Evolutionary conservation across 345 rosid species (phyloP).

Genomic region (Mallotus nudiflorus): DNA sequence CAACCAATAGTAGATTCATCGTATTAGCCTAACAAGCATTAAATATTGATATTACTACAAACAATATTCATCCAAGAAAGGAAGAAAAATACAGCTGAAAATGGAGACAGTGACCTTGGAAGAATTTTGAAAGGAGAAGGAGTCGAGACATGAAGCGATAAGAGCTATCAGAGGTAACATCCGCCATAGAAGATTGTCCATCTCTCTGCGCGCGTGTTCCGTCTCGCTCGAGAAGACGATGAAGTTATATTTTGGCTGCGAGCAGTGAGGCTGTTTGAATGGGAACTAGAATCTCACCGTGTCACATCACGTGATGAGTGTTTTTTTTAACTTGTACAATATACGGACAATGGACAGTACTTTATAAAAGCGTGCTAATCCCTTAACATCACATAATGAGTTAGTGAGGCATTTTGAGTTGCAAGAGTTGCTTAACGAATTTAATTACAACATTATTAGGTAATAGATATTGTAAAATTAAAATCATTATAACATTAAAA

Average conservation of each 20-base stretch:
- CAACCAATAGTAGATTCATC: background rate
- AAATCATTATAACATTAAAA: too few relatives aligned
- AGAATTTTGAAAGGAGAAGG: constrained; percentile 45
- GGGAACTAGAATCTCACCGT: too few relatives aligned
- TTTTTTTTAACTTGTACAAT: too few relatives aligned
- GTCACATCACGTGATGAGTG: background rate
- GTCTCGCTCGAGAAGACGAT: background rate
- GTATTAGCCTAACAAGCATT: background rate
- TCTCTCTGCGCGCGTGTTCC: constrained; percentile 26
- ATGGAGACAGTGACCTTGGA: constrained; percentile 39
- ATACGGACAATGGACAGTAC: too few relatives aligned
- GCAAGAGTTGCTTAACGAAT: too few relatives aligned
- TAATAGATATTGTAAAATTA: too few relatives aligned
- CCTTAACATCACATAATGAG: too few relatives aligned
- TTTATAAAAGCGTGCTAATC: too few relatives aligned
- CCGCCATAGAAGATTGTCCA: constrained; percentile 54
- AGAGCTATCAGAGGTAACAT: constrained; percentile 53
- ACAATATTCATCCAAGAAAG: background rate
- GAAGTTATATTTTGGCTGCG: background rate
- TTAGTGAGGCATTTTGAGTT: too few relatives aligned
- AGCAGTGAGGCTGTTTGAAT: too few relatives aligned
- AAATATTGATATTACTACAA: too few relatives aligned
- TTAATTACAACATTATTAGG: too few relatives aligned
- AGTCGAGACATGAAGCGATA: constrained; percentile 39
- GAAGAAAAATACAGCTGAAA: background rate